Percentiles rank a stretch among this genome's conserved stretches.
These are phyloP conservation scores for Populus alba DNA, from an alignment of 345 rosid species.

Conservation along the genomic window DNA sequence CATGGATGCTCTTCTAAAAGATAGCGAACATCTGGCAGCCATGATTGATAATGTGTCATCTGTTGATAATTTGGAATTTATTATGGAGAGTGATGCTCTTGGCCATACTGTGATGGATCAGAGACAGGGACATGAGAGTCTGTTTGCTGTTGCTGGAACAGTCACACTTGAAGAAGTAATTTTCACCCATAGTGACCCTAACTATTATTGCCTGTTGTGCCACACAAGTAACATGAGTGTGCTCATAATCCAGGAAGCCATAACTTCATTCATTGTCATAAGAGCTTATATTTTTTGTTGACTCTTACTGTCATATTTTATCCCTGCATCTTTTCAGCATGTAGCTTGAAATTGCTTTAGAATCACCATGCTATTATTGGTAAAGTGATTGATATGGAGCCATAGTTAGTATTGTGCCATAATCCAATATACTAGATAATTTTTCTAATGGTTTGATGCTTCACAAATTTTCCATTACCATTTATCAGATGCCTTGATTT, in stretches of 20 bases:
- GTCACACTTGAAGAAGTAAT: conserved; percentile 90
- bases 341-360: neutral
- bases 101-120: conserved; percentile 98
- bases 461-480: neutral
- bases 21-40: conserved; percentile 97
- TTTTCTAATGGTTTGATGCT: neutral
- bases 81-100: conserved; percentile 98
- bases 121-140: conserved; percentile 88
- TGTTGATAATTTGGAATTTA: conserved; percentile 96
- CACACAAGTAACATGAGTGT: neutral
- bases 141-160: conserved; percentile 84
- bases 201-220: neutral
- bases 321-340: neutral
- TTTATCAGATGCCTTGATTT: neutral
- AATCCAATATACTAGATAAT: neutral
- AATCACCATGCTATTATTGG: too few species aligned
- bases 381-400: neutral
- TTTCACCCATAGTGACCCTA: conserved; percentile 11
- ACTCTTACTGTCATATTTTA: too few species aligned
- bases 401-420: neutral
- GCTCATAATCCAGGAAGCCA: neutral
- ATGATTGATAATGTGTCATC: conserved; percentile 97
- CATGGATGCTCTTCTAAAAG: conserved; percentile 93
- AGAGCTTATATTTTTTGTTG: neutral
- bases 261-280: neutral